phyloP scores from a whole-genome alignment of 257 asterid genomes.

The Datura wrightii region DNA sequence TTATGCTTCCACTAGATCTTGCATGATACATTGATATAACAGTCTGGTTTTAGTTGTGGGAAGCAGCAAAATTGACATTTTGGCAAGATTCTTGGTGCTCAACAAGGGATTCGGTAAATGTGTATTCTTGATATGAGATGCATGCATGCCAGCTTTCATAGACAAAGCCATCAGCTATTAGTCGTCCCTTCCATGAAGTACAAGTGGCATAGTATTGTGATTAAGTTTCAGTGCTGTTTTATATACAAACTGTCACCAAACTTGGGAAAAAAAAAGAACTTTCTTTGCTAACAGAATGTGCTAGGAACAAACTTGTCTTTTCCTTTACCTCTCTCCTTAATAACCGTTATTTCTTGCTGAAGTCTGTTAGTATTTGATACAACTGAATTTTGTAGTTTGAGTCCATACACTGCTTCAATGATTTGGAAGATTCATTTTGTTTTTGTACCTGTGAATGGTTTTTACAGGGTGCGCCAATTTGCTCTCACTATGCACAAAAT shows the following conservation, averaged over 20 bases:
- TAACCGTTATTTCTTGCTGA: not conserved
- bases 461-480: conserved; percentile 73
- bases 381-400: conserved; percentile 3
- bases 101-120: not conserved
- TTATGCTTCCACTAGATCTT: conserved; percentile 5
- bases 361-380: not conserved
- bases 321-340: not conserved
- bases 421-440: conserved; percentile 7
- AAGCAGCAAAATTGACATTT: conserved; percentile 9
- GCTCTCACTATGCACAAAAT: conserved; percentile 85
- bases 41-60: conserved; percentile 15
- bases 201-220: conserved; percentile 9
- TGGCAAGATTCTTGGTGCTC: conserved; percentile 26
- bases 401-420: not conserved
- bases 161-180: not conserved
- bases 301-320: not conserved
- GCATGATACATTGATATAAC: not conserved
- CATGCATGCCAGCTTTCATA: not conserved
- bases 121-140: not conserved
- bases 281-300: conserved; percentile 5
- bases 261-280: not conserved
- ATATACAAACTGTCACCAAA: not conserved
- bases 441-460: not conserved
- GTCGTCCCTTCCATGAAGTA: not conserved
- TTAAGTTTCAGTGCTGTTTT: not conserved